phyloP scores from a whole-genome alignment of 345 rosid genomes.

The Eucalyptus dawsonii region DNA sequence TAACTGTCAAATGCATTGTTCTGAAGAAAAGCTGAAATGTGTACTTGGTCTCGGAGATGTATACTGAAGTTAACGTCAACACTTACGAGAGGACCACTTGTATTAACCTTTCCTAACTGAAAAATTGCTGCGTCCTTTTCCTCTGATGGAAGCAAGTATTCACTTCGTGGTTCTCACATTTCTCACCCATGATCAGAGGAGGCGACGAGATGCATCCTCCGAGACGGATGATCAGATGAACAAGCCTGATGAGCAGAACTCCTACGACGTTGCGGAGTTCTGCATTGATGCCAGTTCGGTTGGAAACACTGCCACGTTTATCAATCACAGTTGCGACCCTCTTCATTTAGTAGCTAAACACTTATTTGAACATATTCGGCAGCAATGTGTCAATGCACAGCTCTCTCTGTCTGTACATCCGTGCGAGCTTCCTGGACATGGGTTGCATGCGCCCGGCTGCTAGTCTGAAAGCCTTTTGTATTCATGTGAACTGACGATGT shows the following conservation, averaged over 20 bases:
- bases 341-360: neutral
- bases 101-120: neutral
- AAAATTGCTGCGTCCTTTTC: neutral
- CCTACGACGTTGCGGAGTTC: constrained; percentile 55
- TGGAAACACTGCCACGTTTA: constrained; percentile 78
- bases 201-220: constrained; percentile 23
- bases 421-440: neutral
- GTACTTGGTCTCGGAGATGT: neutral
- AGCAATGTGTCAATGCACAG: neutral
- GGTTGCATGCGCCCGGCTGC: neutral
- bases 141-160: neutral
- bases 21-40: neutral
- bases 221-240: constrained; percentile 4
- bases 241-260: constrained; percentile 18
- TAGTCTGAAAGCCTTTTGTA: neutral
- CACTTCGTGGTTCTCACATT: neutral
- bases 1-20: neutral
- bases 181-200: constrained; percentile 28
- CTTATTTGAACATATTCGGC: neutral
- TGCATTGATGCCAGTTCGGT: constrained; percentile 73
- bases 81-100: neutral
- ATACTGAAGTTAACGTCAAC: neutral
- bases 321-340: constrained; percentile 71
- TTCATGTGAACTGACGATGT: neutral
- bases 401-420: neutral